Evolutionary conservation across 768 basidiomycete species (phyloP).

Genomic region (Tricholoma furcatifolium): DNA sequence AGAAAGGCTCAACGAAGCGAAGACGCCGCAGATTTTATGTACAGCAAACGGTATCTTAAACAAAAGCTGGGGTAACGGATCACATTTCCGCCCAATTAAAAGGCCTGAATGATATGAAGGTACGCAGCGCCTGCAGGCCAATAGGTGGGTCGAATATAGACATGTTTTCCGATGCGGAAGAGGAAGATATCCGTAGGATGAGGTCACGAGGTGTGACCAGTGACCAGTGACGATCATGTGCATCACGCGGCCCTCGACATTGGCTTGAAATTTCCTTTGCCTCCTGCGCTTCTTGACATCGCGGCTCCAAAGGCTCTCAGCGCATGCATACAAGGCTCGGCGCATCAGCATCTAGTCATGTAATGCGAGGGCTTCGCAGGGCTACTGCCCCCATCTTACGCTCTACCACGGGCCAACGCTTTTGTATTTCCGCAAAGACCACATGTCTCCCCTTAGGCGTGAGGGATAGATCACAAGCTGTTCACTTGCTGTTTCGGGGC

Average conservation of each 20-base stretch:
- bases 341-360: slow-evolving; percentile 34
- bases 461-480: slow-evolving; percentile 4
- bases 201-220: slow-evolving; percentile 16
- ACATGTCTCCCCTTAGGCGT: slow-evolving; percentile 6
- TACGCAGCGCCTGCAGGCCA: slow-evolving; percentile 3
- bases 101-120: slow-evolving; percentile 13
- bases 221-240: slow-evolving; percentile 17
- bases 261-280: slow-evolving; percentile 12
- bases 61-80: slow-evolving; percentile 12
- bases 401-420: background rate
- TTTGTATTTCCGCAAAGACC: slow-evolving; percentile 1
- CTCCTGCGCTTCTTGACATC: slow-evolving; percentile 8
- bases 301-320: slow-evolving; percentile 22
- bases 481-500: slow-evolving; percentile 7
- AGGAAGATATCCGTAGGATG: slow-evolving; percentile 1
- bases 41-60: background rate
- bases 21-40: background rate
- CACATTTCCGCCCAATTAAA: slow-evolving; percentile 6
- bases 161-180: slow-evolving; percentile 18
- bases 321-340: slow-evolving; percentile 44
- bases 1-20: background rate
- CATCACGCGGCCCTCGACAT: slow-evolving; percentile 12
- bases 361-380: slow-evolving; percentile 30
- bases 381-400: slow-evolving; percentile 1
- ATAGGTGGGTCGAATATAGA: slow-evolving; percentile 10